Evolutionary conservation across 768 basidiomycete genomes (phyloP), one percentile per base, ranked within the genome.

Genomic region (Boletus subcaerulescens): DNA sequence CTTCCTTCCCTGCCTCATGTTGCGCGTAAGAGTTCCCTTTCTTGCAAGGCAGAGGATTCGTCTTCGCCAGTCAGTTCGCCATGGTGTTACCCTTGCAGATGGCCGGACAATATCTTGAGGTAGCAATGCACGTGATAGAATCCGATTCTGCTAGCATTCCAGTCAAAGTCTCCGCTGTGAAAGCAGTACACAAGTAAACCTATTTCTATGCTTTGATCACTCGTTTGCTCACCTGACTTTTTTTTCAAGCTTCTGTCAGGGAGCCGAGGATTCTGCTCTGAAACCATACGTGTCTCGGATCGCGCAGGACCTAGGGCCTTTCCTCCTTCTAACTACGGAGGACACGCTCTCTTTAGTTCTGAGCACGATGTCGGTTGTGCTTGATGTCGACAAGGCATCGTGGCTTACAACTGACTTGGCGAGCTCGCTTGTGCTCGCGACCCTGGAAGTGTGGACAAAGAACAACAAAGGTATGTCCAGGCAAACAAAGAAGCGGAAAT

Each of bases 111-210:
- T 98, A 98, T 66, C 76, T 98, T 33, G 85, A 89, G 22, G 92
- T 92, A 5, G 89, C 94, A 0, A 77, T 97, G 31, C 84, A 87
- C 49, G 93, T 91, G 10, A 80, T 99, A 10, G 92, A 95, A 71
- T 80, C 85, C 0, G 62, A 66, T 20, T 81, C 83, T 24, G 84
- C 88, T 4, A 80, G 83, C 26, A 78, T 93, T n/a, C 90, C 93
- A 0, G 88, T 98, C 64, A 98, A 98, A 71, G 78, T 98, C 6
- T 95, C 93, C 1, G 95, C 96, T 11, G 89, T 98, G 26, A 91
- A 92, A 70, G 93, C 96, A 3, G 79, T 98, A 38, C 86, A 91
- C 64, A 95, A 98, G 97, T 98, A 63, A 54, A 84, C 68, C 17
- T 22, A 7, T 35, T 53, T 41, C n/a, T 41, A 18, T 8, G 1